Base-by-base conservation (phyloP, 1,284 basidiomycete genomes). In the Ganoderma multipileum region DNA sequence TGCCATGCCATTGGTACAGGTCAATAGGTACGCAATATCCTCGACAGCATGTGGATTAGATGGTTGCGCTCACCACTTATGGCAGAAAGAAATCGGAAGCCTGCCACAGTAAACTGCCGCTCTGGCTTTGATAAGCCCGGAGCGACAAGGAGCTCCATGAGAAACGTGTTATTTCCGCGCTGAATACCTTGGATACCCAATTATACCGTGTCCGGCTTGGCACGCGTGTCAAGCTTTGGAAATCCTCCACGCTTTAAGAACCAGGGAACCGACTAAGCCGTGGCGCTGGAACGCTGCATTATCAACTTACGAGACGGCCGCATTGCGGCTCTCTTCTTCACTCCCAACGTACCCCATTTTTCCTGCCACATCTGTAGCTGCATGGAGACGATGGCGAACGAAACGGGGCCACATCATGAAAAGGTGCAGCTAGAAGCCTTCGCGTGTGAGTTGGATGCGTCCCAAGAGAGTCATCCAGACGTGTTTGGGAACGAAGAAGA, bases 401-500 rank as follows among this genome's bases (percentile, higher is more conserved):
- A 28, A 30, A 54, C 5, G 12, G 2, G 28, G n/a, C n/a, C n/a
- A n/a, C n/a, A 54, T 2, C 11, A 58, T 11, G 33, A 36, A 23
- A 58, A 58, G 20, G 11, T 38, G 6, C 20, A 8, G 33, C 33
- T 9, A 8, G 55, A 58, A 2, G 30, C 8, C 0, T n/a, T 16
- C 5, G 3, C 33, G 20, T n/a, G 33, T 9, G 55, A 38, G 55
- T n/a, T 38, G 20, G 33, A 36, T 8, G 20, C 33, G 2, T 8
- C 18, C 33, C 28, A 28, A 58, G 33, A 20, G 4, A 18, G n/a
- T 2, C 33, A 7, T n/a, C 20, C 9, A 9, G 80, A 82, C 63
- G 81, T 81, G 30, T 81, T 81, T 61, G 79, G 77, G 11, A 73
- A 79, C 64, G 79, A 81, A 68, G 74, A 77, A n/a, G 73, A 74